Base-by-base conservation (phyloP, 495 filamentous ascomycete genomes). In the Penicillium verhagenii region DNA sequence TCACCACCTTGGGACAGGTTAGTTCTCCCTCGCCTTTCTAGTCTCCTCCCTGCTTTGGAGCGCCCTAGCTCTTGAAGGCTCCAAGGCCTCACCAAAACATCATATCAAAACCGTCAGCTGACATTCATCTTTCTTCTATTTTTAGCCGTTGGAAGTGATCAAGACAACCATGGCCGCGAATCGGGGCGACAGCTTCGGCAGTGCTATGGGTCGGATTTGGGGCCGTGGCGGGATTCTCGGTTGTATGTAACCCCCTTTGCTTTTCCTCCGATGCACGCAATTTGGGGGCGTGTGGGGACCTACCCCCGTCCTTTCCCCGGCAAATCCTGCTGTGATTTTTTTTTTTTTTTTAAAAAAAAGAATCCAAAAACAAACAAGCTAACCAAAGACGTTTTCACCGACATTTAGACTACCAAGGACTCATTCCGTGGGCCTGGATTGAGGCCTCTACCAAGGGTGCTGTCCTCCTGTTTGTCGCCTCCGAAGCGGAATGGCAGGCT, bases 371-470 rank as follows among this genome's bases (percentile, higher is more conserved):
- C 11, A 47, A 47, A 45, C n/a, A 38, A 31, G 47, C 59, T 63
- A 54, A 65, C 49, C 45, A 25, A 25, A 21, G 40, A 45, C 37
- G 21, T 20, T 46, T n/a, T n/a, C n/a, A n/a, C 50, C 51, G 46
- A 63, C 52, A 24, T 62, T 42, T 56, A 98, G 94, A 96, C 79
- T 98, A 96, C 81, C 94, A 98, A 83, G 94, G 94, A 75, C 88
- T 98, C 66, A 98, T 98, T 74, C 94, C 94, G 59, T 98, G 94
- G 94, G 94, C 94, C 77, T 98, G 94, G 94, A 98, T 98, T 81
- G 94, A 98, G 82, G 95, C 95, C 72, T 97, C 94, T 64, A 97
- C 95, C 72, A 98, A 98, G 79, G 94, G 94, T 68, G 94, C 94
- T 60, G 94, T 98, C 59, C 88, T 98, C 69, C 90, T 98, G 75